A percentile compares a stretch with the other conserved stretches of the same genome.
Conservation (phyloP, 1,284 basidiomycete genomes). For the Pascua guehoae region DNA sequence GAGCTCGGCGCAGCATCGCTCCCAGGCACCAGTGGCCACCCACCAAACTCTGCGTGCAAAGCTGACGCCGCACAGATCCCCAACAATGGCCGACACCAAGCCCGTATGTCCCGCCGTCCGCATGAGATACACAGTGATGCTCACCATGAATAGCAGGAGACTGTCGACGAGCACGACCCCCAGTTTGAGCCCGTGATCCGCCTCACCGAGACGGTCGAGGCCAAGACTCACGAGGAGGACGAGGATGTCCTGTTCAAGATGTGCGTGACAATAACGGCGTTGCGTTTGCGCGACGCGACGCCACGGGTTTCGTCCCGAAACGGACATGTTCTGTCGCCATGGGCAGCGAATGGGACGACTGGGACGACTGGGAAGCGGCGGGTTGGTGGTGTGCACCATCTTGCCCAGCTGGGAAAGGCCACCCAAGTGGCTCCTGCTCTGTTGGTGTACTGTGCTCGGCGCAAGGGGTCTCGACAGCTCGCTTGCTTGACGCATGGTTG, state of each 20-base stretch:
- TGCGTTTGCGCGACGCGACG: too few relatives aligned
- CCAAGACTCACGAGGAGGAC: slow-evolving; percentile 93
- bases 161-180: slow-evolving; percentile 69
- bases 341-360: not conserved
- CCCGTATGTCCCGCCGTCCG: slow-evolving; percentile 2
- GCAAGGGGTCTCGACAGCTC: too few relatives aligned
- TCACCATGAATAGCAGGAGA: not conserved
- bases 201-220: slow-evolving; percentile 87
- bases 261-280: slow-evolving; percentile 55
- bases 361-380: not conserved
- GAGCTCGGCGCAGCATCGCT: too few relatives aligned
- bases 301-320: not conserved
- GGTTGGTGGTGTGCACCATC: not conserved
- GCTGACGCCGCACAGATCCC: slow-evolving; percentile 6
- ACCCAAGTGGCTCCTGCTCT: not conserved
- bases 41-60: not conserved
- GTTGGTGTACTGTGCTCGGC: too few relatives aligned
- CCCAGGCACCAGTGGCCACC: not conserved
- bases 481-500: not conserved
- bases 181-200: slow-evolving; percentile 96
- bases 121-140: not conserved
- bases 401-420: not conserved
- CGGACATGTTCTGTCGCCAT: too few relatives aligned
- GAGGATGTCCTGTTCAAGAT: slow-evolving; percentile 95
- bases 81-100: slow-evolving; percentile 23